phyloP scores from a whole-genome alignment of 2,329 filamentous ascomycete species.

The Amauroascus niger region DNA sequence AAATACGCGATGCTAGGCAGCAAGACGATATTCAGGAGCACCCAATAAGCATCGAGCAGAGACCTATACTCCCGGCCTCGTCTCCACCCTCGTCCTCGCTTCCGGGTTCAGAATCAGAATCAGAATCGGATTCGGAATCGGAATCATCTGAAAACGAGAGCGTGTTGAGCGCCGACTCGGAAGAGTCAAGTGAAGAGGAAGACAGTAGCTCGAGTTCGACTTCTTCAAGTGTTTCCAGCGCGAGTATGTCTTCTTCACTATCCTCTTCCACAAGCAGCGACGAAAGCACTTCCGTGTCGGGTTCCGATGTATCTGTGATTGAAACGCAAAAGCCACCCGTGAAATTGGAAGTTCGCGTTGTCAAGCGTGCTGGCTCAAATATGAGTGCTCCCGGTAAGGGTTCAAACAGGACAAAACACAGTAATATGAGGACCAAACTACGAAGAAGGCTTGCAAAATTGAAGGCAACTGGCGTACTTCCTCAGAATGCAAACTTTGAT shows the following conservation, averaged over 20 bases:
- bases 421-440: constrained; percentile 47
- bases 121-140: constrained; percentile 10
- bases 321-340: constrained; percentile 25
- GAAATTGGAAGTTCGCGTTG: constrained; percentile 10
- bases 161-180: neutral
- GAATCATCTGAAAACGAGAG: constrained; percentile 5
- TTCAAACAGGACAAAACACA: constrained; percentile 41
- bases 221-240: constrained; percentile 18
- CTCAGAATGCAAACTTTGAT: constrained; percentile 41
- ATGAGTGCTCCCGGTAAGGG: constrained; percentile 42
- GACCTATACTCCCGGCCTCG: constrained; percentile 10
- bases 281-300: constrained; percentile 22
- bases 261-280: constrained; percentile 18
- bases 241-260: constrained; percentile 13
- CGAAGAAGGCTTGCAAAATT: constrained; percentile 43
- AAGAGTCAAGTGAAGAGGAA: constrained; percentile 14
- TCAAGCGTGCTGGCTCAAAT: constrained; percentile 12
- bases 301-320: constrained; percentile 19
- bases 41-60: neutral
- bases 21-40: neutral
- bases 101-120: constrained; percentile 12
- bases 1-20: neutral
- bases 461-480: constrained; percentile 46
- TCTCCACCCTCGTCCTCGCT: no score
- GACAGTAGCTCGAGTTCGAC: constrained; percentile 20